Conservation (phyloP, 257 asterid species). For the Ligustrum vulgare region DNA sequence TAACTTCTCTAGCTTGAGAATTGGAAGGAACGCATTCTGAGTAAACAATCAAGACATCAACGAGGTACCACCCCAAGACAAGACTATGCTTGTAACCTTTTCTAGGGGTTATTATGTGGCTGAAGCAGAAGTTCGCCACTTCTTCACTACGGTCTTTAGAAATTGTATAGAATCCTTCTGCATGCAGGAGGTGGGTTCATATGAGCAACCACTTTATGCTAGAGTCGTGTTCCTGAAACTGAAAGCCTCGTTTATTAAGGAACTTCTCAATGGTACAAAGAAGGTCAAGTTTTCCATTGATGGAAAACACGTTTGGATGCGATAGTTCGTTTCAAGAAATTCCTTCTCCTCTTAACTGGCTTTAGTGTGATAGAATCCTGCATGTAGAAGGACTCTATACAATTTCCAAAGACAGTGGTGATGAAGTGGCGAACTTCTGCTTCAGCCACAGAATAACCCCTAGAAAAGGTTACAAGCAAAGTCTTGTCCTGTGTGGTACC, state of each 20-base stretch:
- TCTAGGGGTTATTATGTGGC: slow-evolving; percentile 63
- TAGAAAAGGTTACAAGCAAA: slow-evolving; percentile 67
- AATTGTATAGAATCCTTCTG: slow-evolving; percentile 46
- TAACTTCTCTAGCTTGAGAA: slow-evolving; percentile 23
- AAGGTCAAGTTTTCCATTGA: slow-evolving; percentile 58
- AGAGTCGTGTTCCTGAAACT: slow-evolving; percentile 41
- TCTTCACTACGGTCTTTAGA: slow-evolving; percentile 40
- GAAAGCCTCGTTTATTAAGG: slow-evolving; percentile 12
- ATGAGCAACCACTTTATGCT: slow-evolving; percentile 60
- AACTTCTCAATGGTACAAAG: slow-evolving; percentile 42
- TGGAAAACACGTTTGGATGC: slow-evolving; percentile 76
- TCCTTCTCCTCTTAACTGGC: neutral
- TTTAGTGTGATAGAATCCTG: neutral
- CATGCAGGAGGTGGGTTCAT: slow-evolving; percentile 50
- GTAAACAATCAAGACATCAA: neutral
- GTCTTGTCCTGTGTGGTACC: slow-evolving; percentile 31
- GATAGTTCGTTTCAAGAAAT: slow-evolving; percentile 40
- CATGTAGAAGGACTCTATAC: slow-evolving; percentile 53
- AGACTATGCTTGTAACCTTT: slow-evolving; percentile 67
- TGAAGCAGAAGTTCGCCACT: slow-evolving; percentile 48
- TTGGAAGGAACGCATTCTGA: neutral
- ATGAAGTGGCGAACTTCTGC: slow-evolving; percentile 49
- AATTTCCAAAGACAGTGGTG: slow-evolving; percentile 37
- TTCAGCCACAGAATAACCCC: slow-evolving; percentile 61
- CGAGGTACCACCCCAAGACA: slow-evolving; percentile 23